Conservation (phyloP, 2,329 filamentous ascomycete genomes). For the Parastagonospora avenae region DNA sequence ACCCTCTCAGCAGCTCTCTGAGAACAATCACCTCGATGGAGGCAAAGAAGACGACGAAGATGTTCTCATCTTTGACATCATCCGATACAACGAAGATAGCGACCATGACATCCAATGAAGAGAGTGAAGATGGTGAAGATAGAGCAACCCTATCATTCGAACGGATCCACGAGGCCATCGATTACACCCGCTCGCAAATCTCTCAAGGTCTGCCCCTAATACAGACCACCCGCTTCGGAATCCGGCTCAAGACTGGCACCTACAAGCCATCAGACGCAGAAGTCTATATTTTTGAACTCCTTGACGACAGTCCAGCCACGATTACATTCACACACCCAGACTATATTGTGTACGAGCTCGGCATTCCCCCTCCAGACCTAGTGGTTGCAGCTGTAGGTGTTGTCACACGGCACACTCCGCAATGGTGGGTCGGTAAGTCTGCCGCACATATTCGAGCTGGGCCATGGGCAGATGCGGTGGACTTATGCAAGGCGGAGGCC, state of each 20-base stretch:
- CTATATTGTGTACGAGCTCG: slow-evolving; percentile 6
- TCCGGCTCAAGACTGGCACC: neutral
- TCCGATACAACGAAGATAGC: too few species aligned
- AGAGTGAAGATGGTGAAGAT: too few species aligned
- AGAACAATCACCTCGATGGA: too few species aligned
- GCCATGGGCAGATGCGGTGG: slow-evolving; percentile 7
- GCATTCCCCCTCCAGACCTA: slow-evolving; percentile 7
- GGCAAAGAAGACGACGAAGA: too few species aligned
- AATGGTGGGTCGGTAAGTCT: slow-evolving; percentile 19
- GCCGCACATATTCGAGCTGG: slow-evolving; percentile 14
- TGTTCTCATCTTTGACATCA: too few species aligned
- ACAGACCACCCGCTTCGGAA: slow-evolving; percentile 12
- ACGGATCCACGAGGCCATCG: slow-evolving; percentile 7
- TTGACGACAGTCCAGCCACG: slow-evolving; percentile 1
- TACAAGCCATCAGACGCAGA: neutral
- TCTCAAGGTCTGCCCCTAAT: neutral
- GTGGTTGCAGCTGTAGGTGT: slow-evolving; percentile 1
- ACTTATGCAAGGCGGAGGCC: neutral
- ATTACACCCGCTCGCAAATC: slow-evolving; percentile 1
- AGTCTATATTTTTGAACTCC: neutral
- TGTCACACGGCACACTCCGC: slow-evolving; percentile 2
- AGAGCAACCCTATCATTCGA: neutral
- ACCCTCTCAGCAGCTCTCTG: too few species aligned
- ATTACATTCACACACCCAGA: neutral
- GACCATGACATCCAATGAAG: too few species aligned